phyloP scores from a whole-genome alignment of 305 asterid species.

The Coffea humblotiana region DNA sequence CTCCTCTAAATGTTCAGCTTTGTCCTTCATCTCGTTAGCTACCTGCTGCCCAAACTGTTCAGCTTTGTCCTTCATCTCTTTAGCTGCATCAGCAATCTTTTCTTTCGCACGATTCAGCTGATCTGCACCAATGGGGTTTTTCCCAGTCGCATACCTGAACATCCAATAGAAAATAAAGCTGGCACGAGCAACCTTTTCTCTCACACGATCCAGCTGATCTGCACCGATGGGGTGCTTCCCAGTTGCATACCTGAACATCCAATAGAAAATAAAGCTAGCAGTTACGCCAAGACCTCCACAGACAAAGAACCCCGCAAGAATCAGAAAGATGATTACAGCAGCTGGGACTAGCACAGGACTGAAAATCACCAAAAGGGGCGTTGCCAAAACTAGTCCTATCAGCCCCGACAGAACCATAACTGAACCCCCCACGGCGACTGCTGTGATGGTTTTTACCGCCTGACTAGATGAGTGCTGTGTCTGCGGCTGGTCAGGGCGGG shows the following conservation, averaged over 20 bases:
- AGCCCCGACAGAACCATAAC: slow-evolving; percentile 81
- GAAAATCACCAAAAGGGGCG: slow-evolving; percentile 76
- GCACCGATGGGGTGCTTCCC: slow-evolving; percentile 87
- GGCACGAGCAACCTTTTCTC: slow-evolving; percentile 58
- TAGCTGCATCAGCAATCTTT: slow-evolving; percentile 55
- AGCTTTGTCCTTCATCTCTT: slow-evolving; percentile 61
- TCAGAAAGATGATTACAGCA: slow-evolving; percentile 48
- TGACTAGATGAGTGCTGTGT: slow-evolving; percentile 42
- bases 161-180: slow-evolving; percentile 89
- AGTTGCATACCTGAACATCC: slow-evolving; percentile 79
- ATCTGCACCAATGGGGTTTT: slow-evolving; percentile 76
- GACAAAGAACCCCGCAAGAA: slow-evolving; percentile 59
- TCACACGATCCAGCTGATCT: slow-evolving; percentile 62
- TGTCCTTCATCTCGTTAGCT: slow-evolving; percentile 62
- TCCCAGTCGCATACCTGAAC: slow-evolving; percentile 74
- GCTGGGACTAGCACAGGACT: slow-evolving; percentile 93
- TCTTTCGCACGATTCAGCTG: slow-evolving; percentile 67
- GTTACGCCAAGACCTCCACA: slow-evolving; percentile 72
- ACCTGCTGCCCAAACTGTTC: slow-evolving; percentile 47
- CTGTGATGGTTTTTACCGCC: slow-evolving; percentile 82
- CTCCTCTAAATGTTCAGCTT: slow-evolving; percentile 52
- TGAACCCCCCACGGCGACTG: slow-evolving; percentile 78
- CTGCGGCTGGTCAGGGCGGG: slow-evolving; percentile 36
- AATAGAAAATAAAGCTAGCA: slow-evolving; percentile 78
- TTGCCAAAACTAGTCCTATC: slow-evolving; percentile 68